phyloP scores from a whole-genome alignment of 2,329 filamentous ascomycete genomes.

The Xylaria sp. region DNA sequence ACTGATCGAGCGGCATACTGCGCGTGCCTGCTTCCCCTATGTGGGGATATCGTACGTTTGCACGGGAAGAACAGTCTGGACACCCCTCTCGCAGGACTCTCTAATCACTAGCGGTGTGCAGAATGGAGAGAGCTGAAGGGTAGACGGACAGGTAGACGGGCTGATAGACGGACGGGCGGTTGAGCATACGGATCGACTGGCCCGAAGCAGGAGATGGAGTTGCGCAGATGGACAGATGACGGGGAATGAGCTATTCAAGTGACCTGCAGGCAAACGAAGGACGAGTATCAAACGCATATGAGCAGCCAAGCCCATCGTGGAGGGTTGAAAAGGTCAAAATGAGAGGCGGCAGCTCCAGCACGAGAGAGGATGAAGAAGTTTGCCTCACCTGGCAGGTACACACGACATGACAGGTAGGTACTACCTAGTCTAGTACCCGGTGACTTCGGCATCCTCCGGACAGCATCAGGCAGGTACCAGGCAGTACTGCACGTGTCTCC shows the following conservation, averaged over 20 bases:
- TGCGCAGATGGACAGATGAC: background rate
- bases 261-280: background rate
- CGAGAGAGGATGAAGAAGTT: no score
- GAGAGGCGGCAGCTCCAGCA: no score
- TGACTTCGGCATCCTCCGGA: no score
- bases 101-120: background rate
- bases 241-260: background rate
- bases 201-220: background rate
- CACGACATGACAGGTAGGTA: no score
- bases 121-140: no score
- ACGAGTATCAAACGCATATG: background rate
- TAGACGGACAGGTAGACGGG: background rate
- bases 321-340: no score
- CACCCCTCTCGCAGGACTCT: background rate
- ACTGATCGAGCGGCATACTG: constrained; percentile 23
- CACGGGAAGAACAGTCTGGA: constrained; percentile 5
- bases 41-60: constrained; percentile 24
- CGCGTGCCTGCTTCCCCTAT: constrained; percentile 8
- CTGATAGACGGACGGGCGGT: background rate
- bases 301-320: no score
- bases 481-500: no score
- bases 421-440: no score
- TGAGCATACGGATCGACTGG: no score
- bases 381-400: no score
- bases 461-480: no score